These are phyloP conservation scores for Oropetium thomaeum DNA, from an alignment of 176 grass and related monocot genomes.

Conservation along the genomic window DNA sequence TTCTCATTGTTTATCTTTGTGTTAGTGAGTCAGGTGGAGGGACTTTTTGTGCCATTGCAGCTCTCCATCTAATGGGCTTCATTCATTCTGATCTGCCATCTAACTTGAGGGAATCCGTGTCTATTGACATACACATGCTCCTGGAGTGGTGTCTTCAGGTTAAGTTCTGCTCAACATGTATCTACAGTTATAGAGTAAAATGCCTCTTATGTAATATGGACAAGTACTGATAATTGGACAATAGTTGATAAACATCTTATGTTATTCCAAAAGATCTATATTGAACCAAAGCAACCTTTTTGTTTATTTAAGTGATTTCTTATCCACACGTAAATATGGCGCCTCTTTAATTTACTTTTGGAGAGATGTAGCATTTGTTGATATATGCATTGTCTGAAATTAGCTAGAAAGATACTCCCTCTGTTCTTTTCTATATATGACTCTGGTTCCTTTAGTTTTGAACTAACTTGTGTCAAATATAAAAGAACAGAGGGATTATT, in stretches of 20 bases:
- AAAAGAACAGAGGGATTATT: not conserved
- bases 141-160: slow-evolving; percentile 90
- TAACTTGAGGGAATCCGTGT: slow-evolving; percentile 27
- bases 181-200: not conserved
- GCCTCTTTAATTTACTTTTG: slow-evolving; percentile 1
- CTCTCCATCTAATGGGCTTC: slow-evolving; percentile 83
- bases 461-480: no score
- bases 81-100: slow-evolving; percentile 53
- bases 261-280: not conserved
- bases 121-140: slow-evolving; percentile 55
- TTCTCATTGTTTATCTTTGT: slow-evolving; percentile 42
- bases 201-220: not conserved
- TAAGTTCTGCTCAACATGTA: not conserved
- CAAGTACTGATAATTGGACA: not conserved
- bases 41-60: slow-evolving; percentile 85
- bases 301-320: not conserved
- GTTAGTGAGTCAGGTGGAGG: slow-evolving; percentile 93
- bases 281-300: not conserved
- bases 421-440: no score
- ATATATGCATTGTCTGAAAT: not conserved
- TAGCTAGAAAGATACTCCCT: no score
- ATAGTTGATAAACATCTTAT: not conserved
- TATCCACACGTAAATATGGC: not conserved
- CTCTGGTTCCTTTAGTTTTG: no score
- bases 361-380: not conserved